Base-by-base conservation (phyloP, 768 basidiomycete species). In the Pleurotus cornucopiae region DNA sequence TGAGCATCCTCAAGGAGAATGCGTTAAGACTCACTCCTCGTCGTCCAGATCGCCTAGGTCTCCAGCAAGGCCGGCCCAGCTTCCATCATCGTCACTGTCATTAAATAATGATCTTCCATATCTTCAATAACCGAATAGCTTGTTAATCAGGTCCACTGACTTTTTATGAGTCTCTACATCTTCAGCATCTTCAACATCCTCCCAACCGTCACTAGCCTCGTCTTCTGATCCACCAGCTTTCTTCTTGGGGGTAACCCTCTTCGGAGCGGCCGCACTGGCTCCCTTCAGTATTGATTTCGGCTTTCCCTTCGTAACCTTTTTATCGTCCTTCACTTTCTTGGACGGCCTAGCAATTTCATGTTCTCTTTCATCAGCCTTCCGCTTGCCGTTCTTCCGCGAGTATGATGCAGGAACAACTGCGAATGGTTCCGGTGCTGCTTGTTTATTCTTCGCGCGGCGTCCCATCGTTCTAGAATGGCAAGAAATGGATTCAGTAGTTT, bases 371-470 rank as follows among this genome's bases (percentile, higher is more conserved):
- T 72, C 75, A 21, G 85, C 85, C 68, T 91, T 92, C 43, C 90
- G 85, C 67, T 92, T 92, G 40, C 86, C 86, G 12, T 83, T 73
- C 58, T 80, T 84, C 71, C 84, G 86, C 2, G 75, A 67, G 2
- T 80, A 76, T 5, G 63, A 60, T 0, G 64, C 61, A 12, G 83
- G 30, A 6, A 37, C 37, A 6, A 47, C 47, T 14, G 37, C 76
- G 25, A 89, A 63, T 26, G 89, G 79, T 56, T 75, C 76, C 0
- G 91, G 91, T 9, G 84, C 76, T 1, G 74, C 79, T 69, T 94
- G 92, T 73, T 94, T 94, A 72, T 88, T 85, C 70, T 89, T 91
- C 62, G 90, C 81, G 60, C 90, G 83, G 65, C 91, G 82, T 59
- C 92, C 92, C 92, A 94, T 94, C 18, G 51, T 53, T 40, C 18